Conservation (phyloP, 768 basidiomycete genomes). For the Rhodosporidiobolus sp. region DNA sequence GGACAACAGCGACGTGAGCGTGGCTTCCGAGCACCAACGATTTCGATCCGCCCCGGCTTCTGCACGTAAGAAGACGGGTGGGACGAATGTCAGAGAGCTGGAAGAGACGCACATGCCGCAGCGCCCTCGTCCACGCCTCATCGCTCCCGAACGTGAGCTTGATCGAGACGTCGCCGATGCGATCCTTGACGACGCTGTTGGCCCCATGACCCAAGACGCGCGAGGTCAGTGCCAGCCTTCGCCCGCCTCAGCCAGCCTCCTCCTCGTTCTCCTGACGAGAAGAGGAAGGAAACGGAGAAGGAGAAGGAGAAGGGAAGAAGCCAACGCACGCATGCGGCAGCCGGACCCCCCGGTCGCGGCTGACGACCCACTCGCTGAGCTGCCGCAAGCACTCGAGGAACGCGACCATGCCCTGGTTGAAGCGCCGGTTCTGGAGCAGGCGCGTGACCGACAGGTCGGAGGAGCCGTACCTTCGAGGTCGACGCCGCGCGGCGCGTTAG, state of each 20-base stretch:
- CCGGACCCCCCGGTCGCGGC: constrained; percentile 68
- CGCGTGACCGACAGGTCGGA: constrained; percentile 86
- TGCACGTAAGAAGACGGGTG: no score
- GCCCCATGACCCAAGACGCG: neutral
- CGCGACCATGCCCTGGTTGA: constrained; percentile 93
- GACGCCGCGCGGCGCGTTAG: no score
- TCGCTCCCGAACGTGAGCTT: constrained; percentile 93
- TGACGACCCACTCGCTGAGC: constrained; percentile 77
- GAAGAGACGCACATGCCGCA: constrained; percentile 66
- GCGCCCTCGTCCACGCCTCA: constrained; percentile 89
- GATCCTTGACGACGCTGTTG: constrained; percentile 85
- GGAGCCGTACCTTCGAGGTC: constrained; percentile 64
- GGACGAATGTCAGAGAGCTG: neutral
- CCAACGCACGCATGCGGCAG: constrained; percentile 74
- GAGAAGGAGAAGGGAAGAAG: neutral
- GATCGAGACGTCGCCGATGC: constrained; percentile 91
- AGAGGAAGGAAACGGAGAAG: neutral
- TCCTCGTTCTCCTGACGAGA: constrained; percentile 2
- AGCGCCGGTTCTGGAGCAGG: constrained; percentile 86
- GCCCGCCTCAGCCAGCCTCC: neutral
- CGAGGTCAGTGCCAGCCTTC: neutral
- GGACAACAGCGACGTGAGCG: neutral
- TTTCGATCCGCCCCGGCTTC: constrained; percentile 30
- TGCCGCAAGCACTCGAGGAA: constrained; percentile 93
- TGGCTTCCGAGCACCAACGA: neutral